Conservation (phyloP, 257 asterid genomes). For the Eustoma russellianum region DNA sequence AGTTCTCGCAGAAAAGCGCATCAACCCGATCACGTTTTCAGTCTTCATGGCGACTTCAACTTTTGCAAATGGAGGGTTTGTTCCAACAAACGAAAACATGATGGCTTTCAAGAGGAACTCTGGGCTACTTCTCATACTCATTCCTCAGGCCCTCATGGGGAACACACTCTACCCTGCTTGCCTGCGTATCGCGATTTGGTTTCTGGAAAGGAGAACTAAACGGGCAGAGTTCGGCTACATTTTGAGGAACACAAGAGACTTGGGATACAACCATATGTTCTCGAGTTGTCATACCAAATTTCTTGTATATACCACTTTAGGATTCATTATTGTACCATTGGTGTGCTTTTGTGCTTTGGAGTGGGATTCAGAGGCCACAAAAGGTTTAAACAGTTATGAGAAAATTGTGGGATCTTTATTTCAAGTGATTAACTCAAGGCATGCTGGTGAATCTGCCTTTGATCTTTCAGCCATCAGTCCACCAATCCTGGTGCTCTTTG, state of each 20-base stretch:
- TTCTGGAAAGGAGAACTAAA: conserved; percentile 28
- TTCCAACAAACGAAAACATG: conserved; percentile 59
- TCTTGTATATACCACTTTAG: conserved; percentile 28
- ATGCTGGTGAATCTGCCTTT: conserved; percentile 54
- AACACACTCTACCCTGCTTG: conserved; percentile 53
- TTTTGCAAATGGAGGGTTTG: conserved; percentile 43
- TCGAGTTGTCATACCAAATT: conserved; percentile 23
- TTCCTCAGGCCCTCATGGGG: conserved; percentile 47
- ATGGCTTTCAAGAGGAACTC: conserved; percentile 30
- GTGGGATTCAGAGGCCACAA: conserved; percentile 37
- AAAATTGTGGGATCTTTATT: conserved; percentile 44
- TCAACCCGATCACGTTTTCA: conserved; percentile 21
- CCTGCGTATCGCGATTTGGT: conserved; percentile 34
- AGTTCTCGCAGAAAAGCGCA: conserved; percentile 23
- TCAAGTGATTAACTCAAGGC: conserved; percentile 45
- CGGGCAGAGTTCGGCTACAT: conserved; percentile 30
- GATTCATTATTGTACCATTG: conserved; percentile 33
- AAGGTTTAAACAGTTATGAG: conserved; percentile 33
- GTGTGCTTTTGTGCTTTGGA: conserved; percentile 39
- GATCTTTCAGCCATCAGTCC: conserved; percentile 57
- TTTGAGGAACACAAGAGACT: conserved; percentile 21
- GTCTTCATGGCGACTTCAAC: conserved; percentile 37
- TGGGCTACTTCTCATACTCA: conserved; percentile 31
- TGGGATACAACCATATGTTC: conserved; percentile 43
- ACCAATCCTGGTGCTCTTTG: conserved; percentile 45